phyloP scores from a whole-genome alignment of 257 asterid genomes.

The Craterostigma plantagineum region DNA sequence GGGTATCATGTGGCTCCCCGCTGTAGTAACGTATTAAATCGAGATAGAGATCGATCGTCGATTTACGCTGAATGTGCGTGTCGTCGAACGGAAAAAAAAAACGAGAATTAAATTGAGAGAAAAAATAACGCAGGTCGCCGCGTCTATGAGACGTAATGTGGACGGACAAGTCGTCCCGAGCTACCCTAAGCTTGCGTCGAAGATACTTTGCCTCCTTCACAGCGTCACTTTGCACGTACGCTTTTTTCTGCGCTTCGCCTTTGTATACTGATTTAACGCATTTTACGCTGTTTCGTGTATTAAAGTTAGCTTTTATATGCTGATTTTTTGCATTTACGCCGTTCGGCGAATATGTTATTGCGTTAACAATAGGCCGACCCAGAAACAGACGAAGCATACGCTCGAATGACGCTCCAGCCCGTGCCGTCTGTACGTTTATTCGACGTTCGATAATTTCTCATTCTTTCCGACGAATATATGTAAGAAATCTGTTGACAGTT shows the following conservation, averaged over 20 bases:
- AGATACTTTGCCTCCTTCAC: conserved; percentile 72
- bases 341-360: conserved; percentile 6
- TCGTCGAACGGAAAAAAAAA: too few species aligned
- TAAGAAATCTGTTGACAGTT: not conserved
- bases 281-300: too few species aligned
- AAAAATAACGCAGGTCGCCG: conserved; percentile 81
- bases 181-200: conserved; percentile 83
- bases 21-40: too few species aligned
- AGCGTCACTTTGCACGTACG: conserved; percentile 63
- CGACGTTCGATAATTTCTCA: not conserved
- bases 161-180: conserved; percentile 81
- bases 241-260: not conserved
- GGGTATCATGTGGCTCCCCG: too few species aligned
- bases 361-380: conserved; percentile 60
- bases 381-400: conserved; percentile 87
- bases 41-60: too few species aligned
- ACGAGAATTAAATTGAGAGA: too few species aligned
- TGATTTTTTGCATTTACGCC: too few species aligned
- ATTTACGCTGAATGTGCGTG: too few species aligned
- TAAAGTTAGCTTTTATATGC: too few species aligned
- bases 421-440: conserved; percentile 45
- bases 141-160: conserved; percentile 71
- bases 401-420: conserved; percentile 92
- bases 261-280: conserved; percentile 3
- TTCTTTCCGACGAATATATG: not conserved